These are phyloP conservation scores for Lenwebbia sp. DNA, from an alignment of 345 rosid genomes.

Conservation along the genomic window DNA sequence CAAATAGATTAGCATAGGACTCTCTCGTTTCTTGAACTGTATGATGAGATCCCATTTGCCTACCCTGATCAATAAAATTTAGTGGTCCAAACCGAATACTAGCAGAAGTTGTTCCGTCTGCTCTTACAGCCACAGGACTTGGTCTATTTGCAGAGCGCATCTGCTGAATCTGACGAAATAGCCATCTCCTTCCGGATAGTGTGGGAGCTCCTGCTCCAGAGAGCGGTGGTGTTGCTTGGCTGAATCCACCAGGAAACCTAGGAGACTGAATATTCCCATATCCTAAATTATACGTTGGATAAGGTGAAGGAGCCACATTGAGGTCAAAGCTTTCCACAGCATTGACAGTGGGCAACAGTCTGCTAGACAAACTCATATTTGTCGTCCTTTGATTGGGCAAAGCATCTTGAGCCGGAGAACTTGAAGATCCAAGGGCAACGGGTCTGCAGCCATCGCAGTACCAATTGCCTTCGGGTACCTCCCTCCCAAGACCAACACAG, in stretches of 20 bases:
- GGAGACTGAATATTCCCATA: slow-evolving; percentile 52
- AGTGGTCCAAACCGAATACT: slow-evolving; percentile 23
- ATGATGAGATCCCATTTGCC: slow-evolving; percentile 36
- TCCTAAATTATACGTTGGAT: slow-evolving; percentile 26
- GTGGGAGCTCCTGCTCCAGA: slow-evolving; percentile 74
- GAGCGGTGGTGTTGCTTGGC: slow-evolving; percentile 42
- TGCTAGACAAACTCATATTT: slow-evolving; percentile 25
- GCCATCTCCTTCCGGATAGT: slow-evolving; percentile 65
- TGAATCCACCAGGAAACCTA: slow-evolving; percentile 43
- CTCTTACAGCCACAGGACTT: slow-evolving; percentile 26
- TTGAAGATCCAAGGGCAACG: slow-evolving; percentile 65
- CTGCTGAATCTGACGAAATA: slow-evolving; percentile 77
- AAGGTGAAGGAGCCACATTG: slow-evolving; percentile 41
- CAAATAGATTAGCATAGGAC: slow-evolving; percentile 16
- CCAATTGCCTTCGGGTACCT: slow-evolving; percentile 99
- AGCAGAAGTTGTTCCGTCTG: slow-evolving; percentile 29
- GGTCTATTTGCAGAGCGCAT: slow-evolving; percentile 49
- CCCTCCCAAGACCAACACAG: slow-evolving; percentile 91
- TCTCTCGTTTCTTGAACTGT: slow-evolving; percentile 22
- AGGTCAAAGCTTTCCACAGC: slow-evolving; percentile 42
- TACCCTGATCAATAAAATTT: slow-evolving; percentile 27
- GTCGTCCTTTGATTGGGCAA: slow-evolving; percentile 42
- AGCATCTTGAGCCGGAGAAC: slow-evolving; percentile 40
- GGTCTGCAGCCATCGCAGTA: slow-evolving; percentile 94
- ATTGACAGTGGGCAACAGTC: slow-evolving; percentile 34